Evolutionary conservation across 768 basidiomycete genomes (phyloP).

Genomic region (Lactarius tabidus): DNA sequence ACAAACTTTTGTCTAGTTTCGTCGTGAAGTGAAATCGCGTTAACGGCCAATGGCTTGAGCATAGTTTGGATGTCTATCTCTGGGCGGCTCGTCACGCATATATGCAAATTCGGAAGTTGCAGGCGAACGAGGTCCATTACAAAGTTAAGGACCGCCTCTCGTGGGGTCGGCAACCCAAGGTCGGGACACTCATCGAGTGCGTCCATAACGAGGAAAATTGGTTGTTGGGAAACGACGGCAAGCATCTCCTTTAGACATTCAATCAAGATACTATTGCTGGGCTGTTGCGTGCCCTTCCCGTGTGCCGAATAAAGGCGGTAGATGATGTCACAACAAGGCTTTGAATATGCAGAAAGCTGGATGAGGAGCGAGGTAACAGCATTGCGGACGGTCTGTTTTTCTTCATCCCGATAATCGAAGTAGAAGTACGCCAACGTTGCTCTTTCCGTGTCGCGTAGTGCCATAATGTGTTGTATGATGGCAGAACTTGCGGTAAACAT

Average conservation of each 20-base stretch:
- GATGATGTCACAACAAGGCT: neutral
- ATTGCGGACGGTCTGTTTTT: neutral
- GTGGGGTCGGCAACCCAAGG: neutral
- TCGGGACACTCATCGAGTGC: neutral
- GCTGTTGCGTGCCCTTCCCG: neutral
- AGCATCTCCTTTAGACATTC: neutral
- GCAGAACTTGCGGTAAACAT: neutral
- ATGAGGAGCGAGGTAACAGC: neutral
- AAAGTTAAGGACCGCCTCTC: neutral
- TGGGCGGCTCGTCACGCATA: slow-evolving; percentile 2
- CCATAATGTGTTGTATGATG: neutral
- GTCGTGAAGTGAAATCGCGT: slow-evolving; percentile 3
- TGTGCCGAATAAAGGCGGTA: neutral
- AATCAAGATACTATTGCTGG: neutral
- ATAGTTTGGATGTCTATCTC: neutral
- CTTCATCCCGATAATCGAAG: neutral
- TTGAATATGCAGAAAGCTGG: neutral
- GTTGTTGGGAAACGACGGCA: neutral
- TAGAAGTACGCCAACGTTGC: neutral
- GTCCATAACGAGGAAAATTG: neutral
- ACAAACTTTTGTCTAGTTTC: slow-evolving; percentile 10
- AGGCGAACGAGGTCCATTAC: neutral
- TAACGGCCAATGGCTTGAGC: neutral
- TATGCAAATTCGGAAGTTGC: neutral
- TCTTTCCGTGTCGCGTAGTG: neutral